Percentiles rank a stretch among this genome's conserved stretches.
Conservation (phyloP, 495 filamentous ascomycete genomes). For the Penicillium mononematosum region DNA sequence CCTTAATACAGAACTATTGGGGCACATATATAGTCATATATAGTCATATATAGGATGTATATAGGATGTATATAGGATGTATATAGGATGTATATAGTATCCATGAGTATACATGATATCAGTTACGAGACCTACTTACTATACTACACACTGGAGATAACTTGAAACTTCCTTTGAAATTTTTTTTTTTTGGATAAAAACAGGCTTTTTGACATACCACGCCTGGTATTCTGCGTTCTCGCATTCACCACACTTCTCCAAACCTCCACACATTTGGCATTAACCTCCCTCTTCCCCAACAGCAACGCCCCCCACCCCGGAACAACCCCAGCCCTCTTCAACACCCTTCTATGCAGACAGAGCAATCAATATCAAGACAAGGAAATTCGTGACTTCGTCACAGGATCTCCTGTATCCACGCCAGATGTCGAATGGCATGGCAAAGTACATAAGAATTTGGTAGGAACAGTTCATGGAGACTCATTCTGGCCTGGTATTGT, state of each 20-base stretch:
- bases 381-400: constrained; percentile 48
- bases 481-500: constrained; percentile 11
- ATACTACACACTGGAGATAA: neutral
- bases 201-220: constrained; percentile 29
- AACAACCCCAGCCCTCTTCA: constrained; percentile 6
- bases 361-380: constrained; percentile 22
- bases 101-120: no score
- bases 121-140: no score
- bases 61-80: no score
- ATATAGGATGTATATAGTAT: no score
- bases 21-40: no score
- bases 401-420: constrained; percentile 28
- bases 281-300: neutral
- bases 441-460: constrained; percentile 15
- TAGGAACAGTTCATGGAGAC: constrained; percentile 5
- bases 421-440: constrained; percentile 22
- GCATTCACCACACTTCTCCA: neutral
- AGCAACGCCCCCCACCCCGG: constrained; percentile 9
- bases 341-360: constrained; percentile 20
- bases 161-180: constrained; percentile 27
- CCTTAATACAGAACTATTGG: no score
- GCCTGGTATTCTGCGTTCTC: constrained; percentile 4
- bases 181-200: constrained; percentile 29
- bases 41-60: no score
- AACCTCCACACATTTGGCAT: neutral